Evolutionary conservation across 2,329 filamentous ascomycete genomes (phyloP).

Genomic region (Trichophaea hybrida): DNA sequence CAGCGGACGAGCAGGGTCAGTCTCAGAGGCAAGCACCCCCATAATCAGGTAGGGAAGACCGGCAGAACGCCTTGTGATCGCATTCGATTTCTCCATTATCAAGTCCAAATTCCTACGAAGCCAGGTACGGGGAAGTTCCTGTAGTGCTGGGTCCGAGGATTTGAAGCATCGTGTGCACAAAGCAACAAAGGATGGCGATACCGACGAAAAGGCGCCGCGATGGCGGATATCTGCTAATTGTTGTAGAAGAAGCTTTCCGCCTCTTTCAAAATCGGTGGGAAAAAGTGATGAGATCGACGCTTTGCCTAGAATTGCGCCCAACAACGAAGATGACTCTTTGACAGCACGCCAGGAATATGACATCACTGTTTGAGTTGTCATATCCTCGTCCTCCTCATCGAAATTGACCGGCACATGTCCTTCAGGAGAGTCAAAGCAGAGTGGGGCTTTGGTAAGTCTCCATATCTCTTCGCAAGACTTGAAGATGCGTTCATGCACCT

Average conservation of each 20-base stretch:
- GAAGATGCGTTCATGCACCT: constrained; percentile 44
- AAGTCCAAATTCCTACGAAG: constrained; percentile 22
- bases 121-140: constrained; percentile 23
- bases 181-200: constrained; percentile 69
- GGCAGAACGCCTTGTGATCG: constrained; percentile 65
- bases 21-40: constrained; percentile 58
- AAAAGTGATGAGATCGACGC: constrained; percentile 28
- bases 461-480: constrained; percentile 55
- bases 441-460: constrained; percentile 56
- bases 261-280: constrained; percentile 41
- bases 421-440: constrained; percentile 91
- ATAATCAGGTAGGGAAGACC: constrained; percentile 79
- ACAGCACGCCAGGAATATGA: constrained; percentile 91
- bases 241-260: constrained; percentile 59
- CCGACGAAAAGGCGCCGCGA: constrained; percentile 83
- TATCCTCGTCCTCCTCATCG: constrained; percentile 34
- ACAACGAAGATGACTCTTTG: constrained; percentile 53
- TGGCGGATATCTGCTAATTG: constrained; percentile 75
- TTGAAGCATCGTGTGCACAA: constrained; percentile 57
- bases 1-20: constrained; percentile 37
- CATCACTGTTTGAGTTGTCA: constrained; percentile 55
- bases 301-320: constrained; percentile 31
- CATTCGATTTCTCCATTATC: constrained; percentile 20
- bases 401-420: constrained; percentile 61
- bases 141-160: constrained; percentile 41